These are phyloP conservation scores for Endocladia muricata DNA, from an alignment of 31 red algal genomes.

Conservation along the genomic window DNA sequence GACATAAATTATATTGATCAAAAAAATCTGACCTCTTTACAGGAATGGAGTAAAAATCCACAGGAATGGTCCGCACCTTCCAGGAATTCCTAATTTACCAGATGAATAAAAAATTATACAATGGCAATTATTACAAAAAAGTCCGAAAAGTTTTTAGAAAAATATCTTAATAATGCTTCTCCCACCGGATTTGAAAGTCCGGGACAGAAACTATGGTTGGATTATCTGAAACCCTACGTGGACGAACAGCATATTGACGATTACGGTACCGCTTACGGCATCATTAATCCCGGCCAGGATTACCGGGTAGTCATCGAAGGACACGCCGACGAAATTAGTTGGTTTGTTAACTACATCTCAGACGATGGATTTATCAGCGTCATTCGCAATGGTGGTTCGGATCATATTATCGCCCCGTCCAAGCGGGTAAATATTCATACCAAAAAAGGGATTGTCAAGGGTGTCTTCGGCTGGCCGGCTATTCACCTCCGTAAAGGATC, in stretches of 20 bases:
- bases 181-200: conserved; percentile 10
- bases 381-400: conserved; percentile 26
- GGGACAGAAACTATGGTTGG: conserved; percentile 34
- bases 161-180: conserved; percentile 26
- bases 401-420: conserved; percentile 30
- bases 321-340: conserved; percentile 20
- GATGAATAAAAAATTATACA: conserved; percentile 3
- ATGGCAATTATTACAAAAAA: conserved; percentile 8
- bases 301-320: conserved; percentile 26
- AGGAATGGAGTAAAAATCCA: too few species aligned
- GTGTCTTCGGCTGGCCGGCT: conserved; percentile 31
- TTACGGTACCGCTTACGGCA: conserved; percentile 23
- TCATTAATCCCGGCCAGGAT: conserved; percentile 2
- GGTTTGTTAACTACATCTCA: conserved; percentile 26
- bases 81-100: too few species aligned
- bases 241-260: conserved; percentile 8
- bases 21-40: too few species aligned
- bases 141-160: conserved; percentile 21
- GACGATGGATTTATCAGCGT: conserved; percentile 17
- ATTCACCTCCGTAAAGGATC: conserved; percentile 15
- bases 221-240: conserved; percentile 34
- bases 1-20: too few species aligned
- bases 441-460: conserved; percentile 11
- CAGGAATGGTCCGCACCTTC: too few species aligned
- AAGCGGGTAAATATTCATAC: conserved; percentile 36